These are phyloP conservation scores for Biscogniauxia mediterranea DNA, from an alignment of 2,329 filamentous ascomycete genomes.

Conservation along the genomic window DNA sequence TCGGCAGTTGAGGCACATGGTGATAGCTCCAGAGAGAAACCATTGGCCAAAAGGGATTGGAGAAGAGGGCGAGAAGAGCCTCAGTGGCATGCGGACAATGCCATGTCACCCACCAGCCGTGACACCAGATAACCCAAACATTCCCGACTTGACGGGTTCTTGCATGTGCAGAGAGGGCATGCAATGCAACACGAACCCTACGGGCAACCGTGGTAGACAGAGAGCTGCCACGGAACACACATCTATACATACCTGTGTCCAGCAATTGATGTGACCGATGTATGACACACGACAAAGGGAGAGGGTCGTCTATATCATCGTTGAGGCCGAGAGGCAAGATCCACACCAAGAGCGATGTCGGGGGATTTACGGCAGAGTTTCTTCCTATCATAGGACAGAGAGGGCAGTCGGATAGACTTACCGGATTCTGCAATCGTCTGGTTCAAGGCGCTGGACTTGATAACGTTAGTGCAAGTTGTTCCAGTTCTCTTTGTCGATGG, in stretches of 20 bases:
- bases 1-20: neutral
- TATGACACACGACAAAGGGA: neutral
- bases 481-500: neutral
- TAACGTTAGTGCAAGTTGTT: neutral
- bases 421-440: constrained; percentile 16
- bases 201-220: neutral
- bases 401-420: constrained; percentile 18
- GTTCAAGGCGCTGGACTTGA: neutral
- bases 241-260: neutral
- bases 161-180: neutral
- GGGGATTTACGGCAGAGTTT: neutral
- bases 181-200: neutral
- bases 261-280: neutral
- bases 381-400: constrained; percentile 8
- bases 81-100: neutral
- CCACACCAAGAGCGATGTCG: constrained; percentile 2
- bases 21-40: neutral
- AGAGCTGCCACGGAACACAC: neutral
- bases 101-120: neutral
- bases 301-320: too few species aligned
- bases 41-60: neutral
- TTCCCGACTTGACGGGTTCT: neutral
- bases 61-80: neutral
- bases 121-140: neutral
- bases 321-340: neutral